Percentiles rank a stretch among this genome's conserved stretches.
Conservation (phyloP, 441 rosid species). For the Mallotus japonicus region DNA sequence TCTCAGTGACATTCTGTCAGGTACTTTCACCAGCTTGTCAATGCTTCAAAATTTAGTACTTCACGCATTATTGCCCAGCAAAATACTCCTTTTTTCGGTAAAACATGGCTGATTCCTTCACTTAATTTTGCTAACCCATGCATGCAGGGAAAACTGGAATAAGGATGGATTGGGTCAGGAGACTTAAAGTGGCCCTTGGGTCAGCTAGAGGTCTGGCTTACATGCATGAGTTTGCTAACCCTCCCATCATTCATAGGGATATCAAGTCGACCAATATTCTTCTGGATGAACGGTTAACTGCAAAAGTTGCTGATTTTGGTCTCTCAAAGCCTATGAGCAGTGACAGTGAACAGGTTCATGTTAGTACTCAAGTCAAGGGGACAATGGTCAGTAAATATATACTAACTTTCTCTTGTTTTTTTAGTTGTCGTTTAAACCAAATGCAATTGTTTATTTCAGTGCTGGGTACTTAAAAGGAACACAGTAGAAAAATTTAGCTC, state of each 20-base stretch:
- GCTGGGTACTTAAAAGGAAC: too few relatives aligned
- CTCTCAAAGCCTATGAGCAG: slow-evolving; percentile 57
- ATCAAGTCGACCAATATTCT: slow-evolving; percentile 67
- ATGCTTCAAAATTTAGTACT: too few relatives aligned
- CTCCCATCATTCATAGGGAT: slow-evolving; percentile 82
- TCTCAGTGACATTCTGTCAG: slow-evolving; percentile 65
- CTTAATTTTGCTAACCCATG: too few relatives aligned
- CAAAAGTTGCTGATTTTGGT: slow-evolving; percentile 87
- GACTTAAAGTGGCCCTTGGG: slow-evolving; percentile 67
- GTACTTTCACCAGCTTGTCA: slow-evolving; percentile 26
- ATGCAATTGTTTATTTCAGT: too few relatives aligned
- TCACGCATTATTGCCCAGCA: too few relatives aligned
- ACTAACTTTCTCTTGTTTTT: too few relatives aligned
- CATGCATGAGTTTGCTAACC: slow-evolving; percentile 78
- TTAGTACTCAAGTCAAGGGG: slow-evolving; percentile 81
- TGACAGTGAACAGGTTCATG: slow-evolving; percentile 48
- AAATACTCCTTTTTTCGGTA: not conserved
- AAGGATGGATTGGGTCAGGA: slow-evolving; percentile 64
- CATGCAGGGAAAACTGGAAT: slow-evolving; percentile 67
- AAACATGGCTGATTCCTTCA: too few relatives aligned
- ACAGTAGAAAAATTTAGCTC: too few relatives aligned
- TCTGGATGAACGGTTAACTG: slow-evolving; percentile 59
- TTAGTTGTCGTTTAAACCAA: too few relatives aligned
- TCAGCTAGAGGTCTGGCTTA: slow-evolving; percentile 71
- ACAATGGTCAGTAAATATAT: slow-evolving; percentile 53